Conservation (phyloP, 441 rosid species). For the Jatropha podagrica region DNA sequence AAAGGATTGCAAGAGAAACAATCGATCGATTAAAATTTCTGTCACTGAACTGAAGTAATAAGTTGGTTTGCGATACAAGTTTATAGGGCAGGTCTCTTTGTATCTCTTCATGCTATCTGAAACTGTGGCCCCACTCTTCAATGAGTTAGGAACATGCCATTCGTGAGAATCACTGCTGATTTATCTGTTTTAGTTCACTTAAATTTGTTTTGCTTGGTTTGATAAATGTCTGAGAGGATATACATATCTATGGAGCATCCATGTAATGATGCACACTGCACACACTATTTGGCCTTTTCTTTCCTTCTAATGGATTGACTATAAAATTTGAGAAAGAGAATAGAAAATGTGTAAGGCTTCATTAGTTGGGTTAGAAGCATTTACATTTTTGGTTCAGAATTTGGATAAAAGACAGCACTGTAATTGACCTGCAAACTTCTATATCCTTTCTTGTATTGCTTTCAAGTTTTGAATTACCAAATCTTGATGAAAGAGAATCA, state of each 20-base stretch:
- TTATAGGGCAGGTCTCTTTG: not conserved
- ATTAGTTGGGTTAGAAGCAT: not conserved
- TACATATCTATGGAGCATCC: not conserved
- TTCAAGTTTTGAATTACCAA: conserved; percentile 4
- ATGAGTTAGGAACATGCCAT: not conserved
- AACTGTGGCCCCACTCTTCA: not conserved
- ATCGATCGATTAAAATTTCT: not conserved
- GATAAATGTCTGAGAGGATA: not conserved
- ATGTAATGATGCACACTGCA: not conserved
- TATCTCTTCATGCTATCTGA: not conserved
- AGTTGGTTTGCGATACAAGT: not conserved
- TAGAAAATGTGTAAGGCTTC: not conserved
- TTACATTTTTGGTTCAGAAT: not conserved
- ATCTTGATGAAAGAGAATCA: not conserved
- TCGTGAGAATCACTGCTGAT: not conserved
- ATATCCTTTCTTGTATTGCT: not conserved
- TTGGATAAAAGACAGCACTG: not conserved
- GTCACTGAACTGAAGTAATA: too few relatives aligned
- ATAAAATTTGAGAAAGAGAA: not conserved
- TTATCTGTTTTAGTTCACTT: not conserved
- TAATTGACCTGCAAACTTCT: not conserved
- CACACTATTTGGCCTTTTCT: not conserved
- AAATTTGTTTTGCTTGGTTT: not conserved
- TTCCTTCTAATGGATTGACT: not conserved
- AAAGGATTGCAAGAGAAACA: not conserved